These are phyloP conservation scores for Fragilariopsis cylindrus DNA, from an alignment of 108 stramenopile genomes.

Conservation along the genomic window DNA sequence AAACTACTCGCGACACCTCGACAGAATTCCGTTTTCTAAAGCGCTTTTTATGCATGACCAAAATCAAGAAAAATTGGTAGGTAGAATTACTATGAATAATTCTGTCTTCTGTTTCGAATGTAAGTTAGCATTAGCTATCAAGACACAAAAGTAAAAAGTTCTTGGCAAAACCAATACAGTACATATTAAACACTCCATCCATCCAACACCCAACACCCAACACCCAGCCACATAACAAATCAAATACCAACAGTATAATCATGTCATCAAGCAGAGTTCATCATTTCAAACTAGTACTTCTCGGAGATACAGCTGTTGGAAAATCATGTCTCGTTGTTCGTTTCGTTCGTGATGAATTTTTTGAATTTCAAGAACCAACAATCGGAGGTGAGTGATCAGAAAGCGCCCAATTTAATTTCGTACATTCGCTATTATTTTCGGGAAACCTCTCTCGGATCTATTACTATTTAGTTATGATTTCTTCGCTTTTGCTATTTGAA, in stretches of 20 bases:
- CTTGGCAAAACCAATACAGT: too few species aligned
- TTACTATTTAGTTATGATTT: neutral
- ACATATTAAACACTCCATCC: too few species aligned
- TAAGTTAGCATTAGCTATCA: too few species aligned
- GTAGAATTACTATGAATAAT: too few species aligned
- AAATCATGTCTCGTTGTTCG: constrained; percentile 97
- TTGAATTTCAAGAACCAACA: constrained; percentile 98
- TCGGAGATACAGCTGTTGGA: constrained; percentile 99
- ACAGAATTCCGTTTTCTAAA: too few species aligned
- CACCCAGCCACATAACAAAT: neutral
- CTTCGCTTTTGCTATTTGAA: neutral
- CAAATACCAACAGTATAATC: constrained; percentile 5
- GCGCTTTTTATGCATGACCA: too few species aligned
- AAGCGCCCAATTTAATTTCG: neutral
- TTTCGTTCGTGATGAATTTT: constrained; percentile 98
- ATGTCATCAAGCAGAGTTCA: constrained; percentile 72
- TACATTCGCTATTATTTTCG: neutral
- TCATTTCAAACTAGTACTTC: constrained; percentile 98
- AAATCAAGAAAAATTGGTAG: too few species aligned
- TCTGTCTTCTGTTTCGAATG: too few species aligned
- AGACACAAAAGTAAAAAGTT: too few species aligned
- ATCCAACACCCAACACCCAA: too few species aligned
- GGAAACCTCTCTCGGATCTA: neutral
- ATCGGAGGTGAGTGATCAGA: constrained; percentile 82
- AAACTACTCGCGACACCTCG: too few species aligned